Base-by-base conservation (phyloP, 345 rosid species). In the Diplotaxis tenuifolia region DNA sequence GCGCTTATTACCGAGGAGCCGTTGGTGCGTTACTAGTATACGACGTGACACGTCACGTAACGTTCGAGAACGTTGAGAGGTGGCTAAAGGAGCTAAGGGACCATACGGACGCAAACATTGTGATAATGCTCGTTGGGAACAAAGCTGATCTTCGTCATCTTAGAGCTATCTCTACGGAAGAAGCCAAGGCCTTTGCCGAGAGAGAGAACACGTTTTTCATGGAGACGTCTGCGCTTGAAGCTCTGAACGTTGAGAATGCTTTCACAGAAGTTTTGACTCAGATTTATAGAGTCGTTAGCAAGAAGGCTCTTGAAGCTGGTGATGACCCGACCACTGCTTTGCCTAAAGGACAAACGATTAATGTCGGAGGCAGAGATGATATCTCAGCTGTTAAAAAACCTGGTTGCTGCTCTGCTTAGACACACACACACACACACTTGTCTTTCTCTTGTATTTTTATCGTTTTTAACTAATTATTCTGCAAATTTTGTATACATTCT, bases 171-270 rank as follows among this genome's bases (percentile, higher is more conserved):
- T 76, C 92, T 42, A 77, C 83, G 0, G 96, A 88, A 36, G 92
- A 88, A 66, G 92, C 94, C 4, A 84, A 70, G 52, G 47, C 85
- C 0, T 92, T 92, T 32, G 94, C 94, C 0, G 94, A 88, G 73
- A 77, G 85, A 72, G 97, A 87, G 86, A 85, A 78, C 52, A 88
- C 86, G 0, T 84, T 82, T 66, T 92, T 92, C 71, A 92, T 89
- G 92, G 97, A 92, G 79, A 92, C 97, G 7, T 92, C 97, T 0
- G 97, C 97, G 1, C 86, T 92, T 0, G 97, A 92, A 80, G 83
- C 97, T 15, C 76, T 83, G 77, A 89, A 92, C 53, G 97, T 92
- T 20, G 97, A 89, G 73, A 84, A 78, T 21, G 92, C 97, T 12
- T 92, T 89, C 79, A 92, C 94, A 0, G 94, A 92, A 78, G 96